Evolutionary conservation across 148 eudicot genomes (phyloP).

Genomic region (Suaeda aralocaspica): DNA sequence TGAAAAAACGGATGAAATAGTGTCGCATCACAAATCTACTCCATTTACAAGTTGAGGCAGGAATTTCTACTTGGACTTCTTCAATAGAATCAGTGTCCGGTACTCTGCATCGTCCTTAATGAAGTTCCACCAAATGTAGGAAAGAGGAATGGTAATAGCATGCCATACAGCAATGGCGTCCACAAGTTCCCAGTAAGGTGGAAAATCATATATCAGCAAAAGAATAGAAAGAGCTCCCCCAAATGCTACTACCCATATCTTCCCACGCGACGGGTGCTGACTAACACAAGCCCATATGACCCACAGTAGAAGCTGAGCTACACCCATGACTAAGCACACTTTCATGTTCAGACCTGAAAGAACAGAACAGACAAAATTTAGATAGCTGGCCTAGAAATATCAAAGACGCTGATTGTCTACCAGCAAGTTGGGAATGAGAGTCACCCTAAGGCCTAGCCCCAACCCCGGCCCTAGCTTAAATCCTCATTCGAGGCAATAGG

Average conservation of each 20-base stretch:
- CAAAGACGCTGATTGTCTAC: not conserved
- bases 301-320: constrained; percentile 59
- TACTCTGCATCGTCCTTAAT: constrained; percentile 78
- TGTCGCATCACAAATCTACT: constrained; percentile 5
- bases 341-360: constrained; percentile 61
- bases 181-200: constrained; percentile 63
- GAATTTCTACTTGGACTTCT: constrained; percentile 49
- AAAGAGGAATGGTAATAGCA: constrained; percentile 59
- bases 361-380: not conserved
- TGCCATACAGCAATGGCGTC: constrained; percentile 86
- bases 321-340: constrained; percentile 48
- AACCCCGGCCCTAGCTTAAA: not conserved
- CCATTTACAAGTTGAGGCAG: not conserved
- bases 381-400: not conserved
- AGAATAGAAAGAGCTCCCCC: constrained; percentile 58
- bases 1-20: constrained; percentile 13
- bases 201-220: constrained; percentile 58
- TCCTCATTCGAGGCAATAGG: not conserved
- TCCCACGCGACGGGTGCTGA: constrained; percentile 65
- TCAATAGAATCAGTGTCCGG: constrained; percentile 44
- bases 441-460: not conserved
- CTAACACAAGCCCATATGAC: constrained; percentile 61
- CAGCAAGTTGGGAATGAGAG: not conserved
- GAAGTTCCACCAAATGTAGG: constrained; percentile 87
- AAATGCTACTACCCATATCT: constrained; percentile 47